phyloP scores from a whole-genome alignment of 176 grass and related monocot species.

The Thalia dealbata region DNA sequence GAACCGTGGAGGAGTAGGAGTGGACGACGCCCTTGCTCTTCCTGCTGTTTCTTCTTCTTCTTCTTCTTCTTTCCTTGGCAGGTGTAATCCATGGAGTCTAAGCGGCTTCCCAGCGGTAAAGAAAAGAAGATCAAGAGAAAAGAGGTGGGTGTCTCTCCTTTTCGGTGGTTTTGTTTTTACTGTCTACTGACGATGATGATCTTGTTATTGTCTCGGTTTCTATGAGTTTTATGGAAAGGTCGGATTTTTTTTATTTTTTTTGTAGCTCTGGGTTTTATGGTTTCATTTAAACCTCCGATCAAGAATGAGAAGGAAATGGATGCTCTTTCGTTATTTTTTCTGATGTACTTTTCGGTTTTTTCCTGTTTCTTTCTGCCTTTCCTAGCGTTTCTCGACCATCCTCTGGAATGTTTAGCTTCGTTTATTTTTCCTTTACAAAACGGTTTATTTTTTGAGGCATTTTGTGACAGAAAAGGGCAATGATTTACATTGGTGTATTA shows the following conservation, averaged over 20 bases:
- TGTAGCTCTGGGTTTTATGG: neutral
- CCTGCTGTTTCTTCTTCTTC: neutral
- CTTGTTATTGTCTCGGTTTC: neutral
- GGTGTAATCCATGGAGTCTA: constrained; percentile 20
- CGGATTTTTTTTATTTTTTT: neutral
- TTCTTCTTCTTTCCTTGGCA: neutral
- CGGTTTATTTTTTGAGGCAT: no score
- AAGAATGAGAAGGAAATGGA: neutral
- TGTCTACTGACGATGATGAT: neutral
- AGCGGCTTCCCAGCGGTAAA: constrained; percentile 20
- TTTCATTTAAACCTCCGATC: neutral
- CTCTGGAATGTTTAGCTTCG: no score
- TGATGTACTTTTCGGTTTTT: no score
- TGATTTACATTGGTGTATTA: no score
- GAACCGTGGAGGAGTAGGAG: neutral
- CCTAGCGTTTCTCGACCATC: neutral
- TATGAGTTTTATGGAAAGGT: neutral
- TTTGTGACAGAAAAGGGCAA: no score
- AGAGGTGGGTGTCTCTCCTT: constrained; percentile 17
- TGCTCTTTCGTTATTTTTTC: no score
- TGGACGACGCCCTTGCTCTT: neutral
- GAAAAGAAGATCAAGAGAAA: constrained; percentile 39
- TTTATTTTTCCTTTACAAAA: no score
- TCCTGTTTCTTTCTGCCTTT: neutral
- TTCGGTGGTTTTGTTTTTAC: neutral